phyloP scores from a whole-genome alignment of 73 alveolate genomes.

The Blepharisma japonicum region DNA sequence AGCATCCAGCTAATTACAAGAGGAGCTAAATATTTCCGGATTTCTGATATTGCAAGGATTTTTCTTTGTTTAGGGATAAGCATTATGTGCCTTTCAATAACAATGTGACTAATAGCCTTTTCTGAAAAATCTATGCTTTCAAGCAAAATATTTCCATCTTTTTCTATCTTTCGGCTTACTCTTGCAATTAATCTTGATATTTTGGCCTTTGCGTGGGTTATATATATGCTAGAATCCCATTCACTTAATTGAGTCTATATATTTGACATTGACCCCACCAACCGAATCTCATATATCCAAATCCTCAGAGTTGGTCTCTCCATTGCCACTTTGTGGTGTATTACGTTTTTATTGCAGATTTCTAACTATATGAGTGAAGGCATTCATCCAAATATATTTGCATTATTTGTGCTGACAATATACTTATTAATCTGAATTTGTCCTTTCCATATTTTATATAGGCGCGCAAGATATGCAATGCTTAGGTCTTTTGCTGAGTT shows the following conservation, averaged over 20 bases:
- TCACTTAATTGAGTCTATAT: constrained; percentile 11
- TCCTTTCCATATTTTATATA: constrained; percentile 12
- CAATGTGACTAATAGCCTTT: not conserved
- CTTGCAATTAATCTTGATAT: constrained; percentile 9
- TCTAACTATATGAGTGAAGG: no score
- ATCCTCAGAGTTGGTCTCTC: constrained; percentile 1
- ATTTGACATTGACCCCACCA: not conserved
- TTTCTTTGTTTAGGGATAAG: constrained; percentile 9
- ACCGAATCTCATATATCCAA: not conserved
- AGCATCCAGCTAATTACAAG: not conserved
- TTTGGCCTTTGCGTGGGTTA: constrained; percentile 10
- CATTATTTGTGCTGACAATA: not conserved
- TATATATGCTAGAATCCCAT: constrained; percentile 11
- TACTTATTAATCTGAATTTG: not conserved
- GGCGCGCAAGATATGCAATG: constrained; percentile 2
- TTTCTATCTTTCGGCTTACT: constrained; percentile 7
- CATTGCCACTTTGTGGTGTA: not conserved
- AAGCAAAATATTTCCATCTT: not conserved
- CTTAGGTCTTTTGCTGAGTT: not conserved
- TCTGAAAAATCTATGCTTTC: not conserved
- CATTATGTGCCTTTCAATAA: not conserved
- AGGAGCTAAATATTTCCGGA: not conserved
- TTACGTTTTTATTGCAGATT: not conserved
- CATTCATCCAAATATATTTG: not conserved
- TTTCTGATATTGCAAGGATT: constrained; percentile 6